phyloP scores from a whole-genome alignment of 169 alveolate genomes.

The Cryptosporidium meleagridis region DNA sequence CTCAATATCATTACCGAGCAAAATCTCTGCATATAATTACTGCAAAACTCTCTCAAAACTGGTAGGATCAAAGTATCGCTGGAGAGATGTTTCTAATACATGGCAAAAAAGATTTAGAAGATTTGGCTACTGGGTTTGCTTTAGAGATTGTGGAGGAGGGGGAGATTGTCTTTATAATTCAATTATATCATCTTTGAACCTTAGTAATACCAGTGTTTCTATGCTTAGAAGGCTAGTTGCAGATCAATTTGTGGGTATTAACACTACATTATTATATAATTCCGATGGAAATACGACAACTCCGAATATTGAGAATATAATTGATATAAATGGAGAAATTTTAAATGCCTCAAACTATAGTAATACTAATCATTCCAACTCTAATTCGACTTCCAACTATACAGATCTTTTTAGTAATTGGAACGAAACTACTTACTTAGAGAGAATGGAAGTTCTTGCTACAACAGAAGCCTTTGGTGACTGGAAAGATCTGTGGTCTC shows the following conservation, averaged over 20 bases:
- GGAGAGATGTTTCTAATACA: conserved; percentile 35
- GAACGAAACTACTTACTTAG: conserved; percentile 20
- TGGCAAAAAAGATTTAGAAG: conserved; percentile 58
- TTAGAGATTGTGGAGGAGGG: conserved; percentile 72
- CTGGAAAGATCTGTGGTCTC: conserved; percentile 72
- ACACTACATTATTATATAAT: neutral
- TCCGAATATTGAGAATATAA: neutral
- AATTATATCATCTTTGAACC: conserved; percentile 23
- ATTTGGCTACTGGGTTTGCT: conserved; percentile 68
- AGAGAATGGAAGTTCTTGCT: conserved; percentile 22
- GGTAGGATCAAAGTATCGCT: conserved; percentile 16
- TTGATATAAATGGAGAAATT: neutral
- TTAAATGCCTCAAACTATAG: neutral
- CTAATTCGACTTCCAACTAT: neutral
- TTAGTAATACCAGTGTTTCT: conserved; percentile 3
- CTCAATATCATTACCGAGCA: neutral
- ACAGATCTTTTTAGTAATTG: neutral
- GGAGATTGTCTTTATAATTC: conserved; percentile 68
- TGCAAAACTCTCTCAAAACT: conserved; percentile 9
- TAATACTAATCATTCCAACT: neutral
- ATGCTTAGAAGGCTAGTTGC: conserved; percentile 19
- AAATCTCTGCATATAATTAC: neutral
- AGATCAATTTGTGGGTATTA: conserved; percentile 31
- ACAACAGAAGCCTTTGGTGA: conserved; percentile 15
- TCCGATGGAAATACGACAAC: neutral